Evolutionary conservation across 306 rosid species (phyloP).

Genomic region (Comarum palustre): DNA sequence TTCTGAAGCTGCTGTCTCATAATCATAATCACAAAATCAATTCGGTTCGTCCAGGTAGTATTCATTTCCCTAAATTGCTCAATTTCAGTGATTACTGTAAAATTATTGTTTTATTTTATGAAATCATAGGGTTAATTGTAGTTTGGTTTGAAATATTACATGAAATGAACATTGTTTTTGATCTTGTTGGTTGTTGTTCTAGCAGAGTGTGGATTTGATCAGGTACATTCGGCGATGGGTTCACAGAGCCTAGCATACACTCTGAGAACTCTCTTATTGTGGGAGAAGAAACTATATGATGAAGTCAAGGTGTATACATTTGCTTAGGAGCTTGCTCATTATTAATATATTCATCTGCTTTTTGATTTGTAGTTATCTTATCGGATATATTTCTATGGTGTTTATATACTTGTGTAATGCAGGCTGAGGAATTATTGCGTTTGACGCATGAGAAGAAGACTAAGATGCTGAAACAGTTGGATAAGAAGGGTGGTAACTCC

Average conservation of each 20-base stretch:
- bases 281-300: conserved; percentile 82
- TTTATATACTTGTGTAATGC: not conserved
- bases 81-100: not conserved
- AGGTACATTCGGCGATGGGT: conserved; percentile 27
- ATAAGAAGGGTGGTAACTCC: conserved; percentile 33
- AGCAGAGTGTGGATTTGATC: conserved; percentile 43
- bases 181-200: conserved; percentile 10
- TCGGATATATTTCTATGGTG: not conserved
- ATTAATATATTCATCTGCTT: not conserved
- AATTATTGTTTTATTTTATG: not conserved
- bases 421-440: conserved; percentile 80
- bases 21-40: conserved; percentile 33
- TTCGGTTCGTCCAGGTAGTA: conserved; percentile 49
- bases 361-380: not conserved
- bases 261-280: conserved; percentile 53
- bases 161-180: not conserved
- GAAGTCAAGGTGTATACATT: conserved; percentile 65
- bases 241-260: conserved; percentile 45
- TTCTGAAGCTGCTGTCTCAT: conserved; percentile 47
- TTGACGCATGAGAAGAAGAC: conserved; percentile 60
- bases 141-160: not conserved
- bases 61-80: not conserved
- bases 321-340: not conserved
- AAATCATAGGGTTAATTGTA: not conserved
- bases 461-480: conserved; percentile 50